Evolutionary conservation across 768 basidiomycete genomes (phyloP).

Genomic region (Xanthoconium stramineum): DNA sequence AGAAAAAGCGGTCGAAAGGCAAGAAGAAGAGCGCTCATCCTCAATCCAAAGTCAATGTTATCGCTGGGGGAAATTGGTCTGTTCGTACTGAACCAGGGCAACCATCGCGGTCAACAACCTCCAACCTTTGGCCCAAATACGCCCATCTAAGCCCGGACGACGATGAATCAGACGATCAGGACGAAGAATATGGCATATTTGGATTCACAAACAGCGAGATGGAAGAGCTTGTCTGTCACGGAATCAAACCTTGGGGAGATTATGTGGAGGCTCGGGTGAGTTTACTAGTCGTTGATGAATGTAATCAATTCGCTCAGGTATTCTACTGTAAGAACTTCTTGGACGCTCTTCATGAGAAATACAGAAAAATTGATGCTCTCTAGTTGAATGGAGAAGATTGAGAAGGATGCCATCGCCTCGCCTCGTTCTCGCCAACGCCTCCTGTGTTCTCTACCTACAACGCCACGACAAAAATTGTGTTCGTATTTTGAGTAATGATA

Average conservation of each 20-base stretch:
- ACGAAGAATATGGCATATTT: not conserved
- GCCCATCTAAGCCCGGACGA: not conserved
- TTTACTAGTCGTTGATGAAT: not conserved
- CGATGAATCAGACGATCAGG: not conserved
- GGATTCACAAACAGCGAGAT: slow-evolving; percentile 33
- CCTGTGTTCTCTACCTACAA: not conserved
- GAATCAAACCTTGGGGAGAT: slow-evolving; percentile 42
- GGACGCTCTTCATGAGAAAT: not conserved
- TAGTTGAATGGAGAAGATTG: not conserved
- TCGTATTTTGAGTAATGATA: too few species aligned
- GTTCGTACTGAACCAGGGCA: not conserved
- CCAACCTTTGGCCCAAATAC: not conserved
- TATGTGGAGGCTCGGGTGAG: slow-evolving; percentile 34
- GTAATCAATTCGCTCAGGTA: not conserved
- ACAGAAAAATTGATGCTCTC: not conserved
- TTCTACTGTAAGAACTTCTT: not conserved
- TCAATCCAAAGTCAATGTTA: not conserved
- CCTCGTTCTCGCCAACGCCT: too few species aligned
- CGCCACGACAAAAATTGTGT: not conserved
- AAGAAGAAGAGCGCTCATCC: not conserved
- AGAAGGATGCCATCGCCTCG: too few species aligned
- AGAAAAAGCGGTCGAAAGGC: not conserved
- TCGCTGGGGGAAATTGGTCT: too few species aligned
- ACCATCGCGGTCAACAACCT: not conserved
- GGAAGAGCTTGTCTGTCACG: slow-evolving; percentile 35